These are phyloP conservation scores for Ephemerocybe angulata DNA, from an alignment of 768 basidiomycete species.

Conservation along the genomic window DNA sequence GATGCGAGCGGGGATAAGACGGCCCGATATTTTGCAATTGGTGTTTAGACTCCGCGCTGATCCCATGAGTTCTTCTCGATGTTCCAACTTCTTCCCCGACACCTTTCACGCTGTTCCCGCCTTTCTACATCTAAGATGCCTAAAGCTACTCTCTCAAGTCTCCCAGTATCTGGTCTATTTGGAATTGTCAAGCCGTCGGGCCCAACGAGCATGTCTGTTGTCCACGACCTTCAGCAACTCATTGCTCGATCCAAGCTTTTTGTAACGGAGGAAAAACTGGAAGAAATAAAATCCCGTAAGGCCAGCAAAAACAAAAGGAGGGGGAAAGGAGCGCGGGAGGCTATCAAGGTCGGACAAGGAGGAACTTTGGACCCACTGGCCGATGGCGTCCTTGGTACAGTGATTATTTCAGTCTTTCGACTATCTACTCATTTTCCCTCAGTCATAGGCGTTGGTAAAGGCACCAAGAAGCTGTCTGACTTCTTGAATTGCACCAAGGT, in stretches of 20 bases:
- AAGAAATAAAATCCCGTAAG: slow-evolving; percentile 48
- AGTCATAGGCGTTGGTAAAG: slow-evolving; percentile 90
- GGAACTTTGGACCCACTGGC: slow-evolving; percentile 96
- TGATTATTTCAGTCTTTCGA: neutral
- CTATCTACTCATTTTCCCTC: slow-evolving; percentile 2
- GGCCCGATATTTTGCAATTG: neutral
- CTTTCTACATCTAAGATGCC: slow-evolving; percentile 48
- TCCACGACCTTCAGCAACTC: slow-evolving; percentile 83
- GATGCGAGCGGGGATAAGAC: neutral
- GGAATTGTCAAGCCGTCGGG: slow-evolving; percentile 91
- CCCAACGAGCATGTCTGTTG: slow-evolving; percentile 85
- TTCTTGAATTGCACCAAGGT: slow-evolving; percentile 93
- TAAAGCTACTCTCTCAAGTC: slow-evolving; percentile 46
- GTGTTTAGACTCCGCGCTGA: neutral
- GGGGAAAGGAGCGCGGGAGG: slow-evolving; percentile 42
- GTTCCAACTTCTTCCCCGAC: neutral
- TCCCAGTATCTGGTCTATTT: slow-evolving; percentile 80
- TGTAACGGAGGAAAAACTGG: slow-evolving; percentile 55
- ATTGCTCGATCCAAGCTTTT: slow-evolving; percentile 76
- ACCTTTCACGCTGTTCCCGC: neutral
- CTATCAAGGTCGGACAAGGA: slow-evolving; percentile 85
- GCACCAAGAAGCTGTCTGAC: slow-evolving; percentile 78
- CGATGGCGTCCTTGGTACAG: slow-evolving; percentile 86
- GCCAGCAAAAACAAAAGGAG: slow-evolving; percentile 36
- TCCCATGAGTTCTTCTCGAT: neutral